Percentiles rank a stretch among this genome's conserved stretches.
These are phyloP conservation scores for Rhododendron williamsianum DNA, from an alignment of 148 eudicot species.

Conservation along the genomic window DNA sequence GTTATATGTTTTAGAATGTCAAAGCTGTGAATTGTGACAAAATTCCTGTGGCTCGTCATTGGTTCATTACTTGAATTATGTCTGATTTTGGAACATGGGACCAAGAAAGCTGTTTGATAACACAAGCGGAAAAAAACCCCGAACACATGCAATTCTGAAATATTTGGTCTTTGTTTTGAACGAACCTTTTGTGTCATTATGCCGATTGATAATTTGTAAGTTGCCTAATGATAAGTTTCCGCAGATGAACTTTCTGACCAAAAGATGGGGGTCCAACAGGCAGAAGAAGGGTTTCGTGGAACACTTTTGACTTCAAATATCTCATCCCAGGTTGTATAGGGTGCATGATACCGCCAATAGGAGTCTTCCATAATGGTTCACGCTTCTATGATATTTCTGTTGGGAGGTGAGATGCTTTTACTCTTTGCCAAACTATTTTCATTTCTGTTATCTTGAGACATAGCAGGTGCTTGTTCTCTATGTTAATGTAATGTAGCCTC, in stretches of 20 bases:
- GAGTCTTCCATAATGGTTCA: neutral
- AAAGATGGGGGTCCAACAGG: conserved; percentile 56
- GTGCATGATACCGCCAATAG: conserved; percentile 20
- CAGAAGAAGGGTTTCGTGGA: conserved; percentile 96
- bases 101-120: neutral
- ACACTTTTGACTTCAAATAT: conserved; percentile 70
- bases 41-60: neutral
- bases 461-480: neutral
- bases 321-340: conserved; percentile 50
- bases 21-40: neutral
- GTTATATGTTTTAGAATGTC: neutral
- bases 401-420: conserved; percentile 11
- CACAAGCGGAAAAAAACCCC: no score
- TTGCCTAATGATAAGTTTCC: neutral
- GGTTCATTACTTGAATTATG: neutral
- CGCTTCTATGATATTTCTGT: conserved; percentile 9
- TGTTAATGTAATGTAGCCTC: neutral
- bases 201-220: neutral
- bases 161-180: neutral
- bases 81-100: neutral
- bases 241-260: conserved; percentile 86
- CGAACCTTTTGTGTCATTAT: neutral
- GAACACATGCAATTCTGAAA: neutral
- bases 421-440: neutral
- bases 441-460: neutral